Conservation (phyloP, 257 asterid species). For the Fraxinus anomala region DNA sequence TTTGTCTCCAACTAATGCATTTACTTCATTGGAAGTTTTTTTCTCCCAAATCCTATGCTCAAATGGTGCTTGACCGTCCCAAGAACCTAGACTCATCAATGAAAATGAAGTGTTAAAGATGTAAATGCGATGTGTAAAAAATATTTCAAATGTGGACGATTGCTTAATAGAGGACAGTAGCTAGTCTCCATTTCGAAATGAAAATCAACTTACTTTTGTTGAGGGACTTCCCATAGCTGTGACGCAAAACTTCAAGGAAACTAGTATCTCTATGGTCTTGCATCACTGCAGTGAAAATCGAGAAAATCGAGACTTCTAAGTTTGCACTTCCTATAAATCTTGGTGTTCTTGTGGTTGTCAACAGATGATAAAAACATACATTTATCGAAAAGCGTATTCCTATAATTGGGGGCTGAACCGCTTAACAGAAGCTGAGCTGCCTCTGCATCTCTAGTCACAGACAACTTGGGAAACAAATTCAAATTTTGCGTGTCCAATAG, state of each 20-base stretch:
- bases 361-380: constrained; percentile 36
- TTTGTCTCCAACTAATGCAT: not conserved
- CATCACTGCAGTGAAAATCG: constrained; percentile 48
- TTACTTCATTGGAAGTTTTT: not conserved
- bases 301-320: constrained; percentile 14
- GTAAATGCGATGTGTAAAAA: constrained; percentile 37
- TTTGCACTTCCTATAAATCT: not conserved
- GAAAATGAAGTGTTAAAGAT: not conserved
- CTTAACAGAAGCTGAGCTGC: constrained; percentile 79
- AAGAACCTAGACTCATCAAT: not conserved
- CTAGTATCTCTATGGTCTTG: constrained; percentile 55
- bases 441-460: constrained; percentile 74
- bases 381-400: constrained; percentile 52
- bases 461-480: constrained; percentile 46
- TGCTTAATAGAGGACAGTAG: constrained; percentile 37
- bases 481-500: constrained; percentile 73
- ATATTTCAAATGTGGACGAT: no score
- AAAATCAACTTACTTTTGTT: constrained; percentile 45
- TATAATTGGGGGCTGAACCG: constrained; percentile 52
- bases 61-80: not conserved
- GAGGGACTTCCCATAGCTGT: constrained; percentile 57
- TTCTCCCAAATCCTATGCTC: not conserved
- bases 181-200: no score
- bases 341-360: not conserved
- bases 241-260: constrained; percentile 44